Conservation (phyloP, 2,329 filamentous ascomycete species). For the Emergomyces africanus region DNA sequence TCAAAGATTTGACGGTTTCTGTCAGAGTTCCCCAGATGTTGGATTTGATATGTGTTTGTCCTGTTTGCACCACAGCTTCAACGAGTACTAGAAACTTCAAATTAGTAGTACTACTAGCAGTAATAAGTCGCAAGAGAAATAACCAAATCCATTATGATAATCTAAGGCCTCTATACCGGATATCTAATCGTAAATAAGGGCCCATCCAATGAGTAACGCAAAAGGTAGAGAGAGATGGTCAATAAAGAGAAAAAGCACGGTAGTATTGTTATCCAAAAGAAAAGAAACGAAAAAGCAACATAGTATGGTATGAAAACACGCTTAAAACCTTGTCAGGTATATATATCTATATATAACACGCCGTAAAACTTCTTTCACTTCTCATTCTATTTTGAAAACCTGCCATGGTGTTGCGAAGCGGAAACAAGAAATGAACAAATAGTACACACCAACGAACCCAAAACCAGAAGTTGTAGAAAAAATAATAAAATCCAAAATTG, state of each 20-base stretch:
- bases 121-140: too few relatives aligned
- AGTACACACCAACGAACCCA: too few relatives aligned
- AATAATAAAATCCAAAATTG: too few relatives aligned
- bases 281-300: background rate
- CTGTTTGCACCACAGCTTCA: conserved; percentile 11
- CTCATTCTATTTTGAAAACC: conserved; percentile 25
- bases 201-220: background rate
- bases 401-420: background rate
- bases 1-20: conserved; percentile 35
- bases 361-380: background rate
- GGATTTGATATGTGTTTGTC: conserved; percentile 7
- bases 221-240: background rate
- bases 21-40: background rate
- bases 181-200: background rate
- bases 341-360: background rate
- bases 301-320: background rate
- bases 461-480: too few relatives aligned
- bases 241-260: background rate
- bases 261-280: background rate
- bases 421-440: background rate
- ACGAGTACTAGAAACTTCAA: too few relatives aligned
- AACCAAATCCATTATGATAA: background rate
- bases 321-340: conserved; percentile 19
- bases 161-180: background rate
- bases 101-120: too few relatives aligned